Evolutionary conservation across 768 basidiomycete species (phyloP), one percentile per base, ranked within the genome.

Genomic region (Myochromella boudieri): DNA sequence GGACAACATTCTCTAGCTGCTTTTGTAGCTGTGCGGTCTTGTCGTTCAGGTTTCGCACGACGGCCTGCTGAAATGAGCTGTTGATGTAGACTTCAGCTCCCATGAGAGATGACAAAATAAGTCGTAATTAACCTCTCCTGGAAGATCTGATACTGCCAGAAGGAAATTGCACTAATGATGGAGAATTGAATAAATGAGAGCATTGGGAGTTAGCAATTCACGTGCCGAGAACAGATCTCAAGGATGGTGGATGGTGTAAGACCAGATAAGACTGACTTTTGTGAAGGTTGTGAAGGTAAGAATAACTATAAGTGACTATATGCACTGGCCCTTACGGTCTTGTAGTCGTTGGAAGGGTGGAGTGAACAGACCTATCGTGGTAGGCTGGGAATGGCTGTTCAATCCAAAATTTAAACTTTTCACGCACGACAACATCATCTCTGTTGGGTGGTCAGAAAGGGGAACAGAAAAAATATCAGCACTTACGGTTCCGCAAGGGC

Each of bases 61-160:
- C 81, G 3, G 91, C 90, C 57, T 88, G 87, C 60, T 93, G 91
- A 60, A 90, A 92, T 12, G 89, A 82, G 53, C 87, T 89, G 47
- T 6, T 20, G 45, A 39, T 28, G 11, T 29, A 20, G 21, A 40
- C 8, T 34, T 11, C 8, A 22, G 5, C 20, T 22, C 32, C 28
- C 9, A 38, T 15, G 9, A 14, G 33, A 6, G 33, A 8, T 29
- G 29, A 34, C 12, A 34, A 21, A 8, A 24, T 48, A 15, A 24
- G 33, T 41, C 5, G 17, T 18, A 55, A 67, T 34, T 47, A 46
- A 87, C 90, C 79, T 83, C 69, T 93, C 91, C 65, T 93, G 91
- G 52, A 89, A 87, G 41, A 84, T 78, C 58, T 93, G 91, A 62
- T 93, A 93, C 62, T 91, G 87, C 91, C 91, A 93, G 63, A 93